phyloP scores from a whole-genome alignment of 495 filamentous ascomycete genomes.

The Daldinia childiae region DNA sequence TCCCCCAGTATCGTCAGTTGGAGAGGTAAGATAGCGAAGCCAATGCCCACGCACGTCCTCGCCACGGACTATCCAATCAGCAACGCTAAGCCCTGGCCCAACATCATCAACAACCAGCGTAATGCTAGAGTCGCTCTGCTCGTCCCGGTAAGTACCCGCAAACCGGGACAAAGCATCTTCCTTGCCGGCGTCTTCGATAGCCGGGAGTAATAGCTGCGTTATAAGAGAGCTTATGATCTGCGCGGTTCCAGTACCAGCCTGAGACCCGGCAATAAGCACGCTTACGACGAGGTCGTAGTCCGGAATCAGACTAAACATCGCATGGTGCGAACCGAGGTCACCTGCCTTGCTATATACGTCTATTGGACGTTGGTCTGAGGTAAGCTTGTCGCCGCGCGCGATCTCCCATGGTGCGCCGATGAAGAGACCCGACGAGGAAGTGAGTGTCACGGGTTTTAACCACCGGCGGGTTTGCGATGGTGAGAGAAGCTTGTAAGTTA shows the following conservation, averaged over 20 bases:
- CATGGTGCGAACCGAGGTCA: constrained; percentile 56
- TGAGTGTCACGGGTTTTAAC: constrained; percentile 62
- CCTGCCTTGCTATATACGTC: constrained; percentile 67
- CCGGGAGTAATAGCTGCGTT: constrained; percentile 39
- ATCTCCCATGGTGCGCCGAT: constrained; percentile 69
- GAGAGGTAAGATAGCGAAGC: constrained; percentile 8
- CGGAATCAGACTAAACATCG: constrained; percentile 58
- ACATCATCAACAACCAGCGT: constrained; percentile 42
- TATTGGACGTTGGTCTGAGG: constrained; percentile 45
- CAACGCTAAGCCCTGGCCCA: constrained; percentile 18
- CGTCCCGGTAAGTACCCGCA: constrained; percentile 51
- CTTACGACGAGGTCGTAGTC: constrained; percentile 64
- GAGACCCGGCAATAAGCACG: constrained; percentile 51
- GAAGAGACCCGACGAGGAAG: constrained; percentile 50
- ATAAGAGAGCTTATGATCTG: constrained; percentile 42
- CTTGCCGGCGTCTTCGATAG: constrained; percentile 55
- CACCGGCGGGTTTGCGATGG: constrained; percentile 59
- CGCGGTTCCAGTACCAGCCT: constrained; percentile 41
- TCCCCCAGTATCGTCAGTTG: background rate
- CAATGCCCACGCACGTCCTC: constrained; percentile 15
- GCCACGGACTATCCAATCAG: constrained; percentile 20
- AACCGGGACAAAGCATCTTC: constrained; percentile 51
- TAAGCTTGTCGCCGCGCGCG: constrained; percentile 40
- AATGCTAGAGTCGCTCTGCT: constrained; percentile 51
- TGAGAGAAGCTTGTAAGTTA: constrained; percentile 48